Percentiles rank a stretch among this genome's conserved stretches.
Evolutionary conservation across 2,329 filamentous ascomycete species (phyloP).

Genomic region (Boeremia lycopersici): DNA sequence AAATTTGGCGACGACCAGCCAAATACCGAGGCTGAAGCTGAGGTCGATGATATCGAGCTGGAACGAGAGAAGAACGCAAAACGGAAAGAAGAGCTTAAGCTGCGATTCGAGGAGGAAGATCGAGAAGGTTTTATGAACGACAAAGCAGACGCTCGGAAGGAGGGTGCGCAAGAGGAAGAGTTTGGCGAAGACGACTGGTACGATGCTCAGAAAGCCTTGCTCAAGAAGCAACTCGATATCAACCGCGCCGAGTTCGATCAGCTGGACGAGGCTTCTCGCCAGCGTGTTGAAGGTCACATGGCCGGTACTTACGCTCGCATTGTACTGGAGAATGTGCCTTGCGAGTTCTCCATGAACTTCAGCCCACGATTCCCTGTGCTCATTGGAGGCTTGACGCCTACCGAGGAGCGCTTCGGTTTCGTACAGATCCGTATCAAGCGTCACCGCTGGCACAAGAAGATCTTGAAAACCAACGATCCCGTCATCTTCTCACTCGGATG

Average conservation of each 20-base stretch:
- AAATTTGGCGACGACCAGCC: constrained; percentile 54
- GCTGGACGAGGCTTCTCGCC: constrained; percentile 81
- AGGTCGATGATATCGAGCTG: constrained; percentile 69
- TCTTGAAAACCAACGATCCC: constrained; percentile 96
- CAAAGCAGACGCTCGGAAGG: constrained; percentile 75
- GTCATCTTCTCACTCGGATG: constrained; percentile 96
- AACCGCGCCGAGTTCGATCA: constrained; percentile 92
- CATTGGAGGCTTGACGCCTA: constrained; percentile 87
- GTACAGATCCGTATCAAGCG: constrained; percentile 96
- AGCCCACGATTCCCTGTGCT: constrained; percentile 82
- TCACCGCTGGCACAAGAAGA: constrained; percentile 99
- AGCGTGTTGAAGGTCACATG: constrained; percentile 85
- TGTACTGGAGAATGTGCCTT: constrained; percentile 85
- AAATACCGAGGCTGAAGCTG: constrained; percentile 50
- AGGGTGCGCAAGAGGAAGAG: constrained; percentile 70
- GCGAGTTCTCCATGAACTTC: constrained; percentile 86
- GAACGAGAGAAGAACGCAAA: constrained; percentile 91
- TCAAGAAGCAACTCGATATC: constrained; percentile 96
- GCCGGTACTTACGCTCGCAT: constrained; percentile 94
- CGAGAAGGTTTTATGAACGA: constrained; percentile 94
- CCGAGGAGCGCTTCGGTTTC: constrained; percentile 94
- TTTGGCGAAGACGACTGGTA: constrained; percentile 99
- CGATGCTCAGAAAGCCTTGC: constrained; percentile 89
- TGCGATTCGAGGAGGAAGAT: constrained; percentile 97
- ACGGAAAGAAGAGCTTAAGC: constrained; percentile 90